Evolutionary conservation across 2,329 filamentous ascomycete species (phyloP), one percentile per base, ranked within the genome.

Genomic region (Pseudopithomyces chartarum): DNA sequence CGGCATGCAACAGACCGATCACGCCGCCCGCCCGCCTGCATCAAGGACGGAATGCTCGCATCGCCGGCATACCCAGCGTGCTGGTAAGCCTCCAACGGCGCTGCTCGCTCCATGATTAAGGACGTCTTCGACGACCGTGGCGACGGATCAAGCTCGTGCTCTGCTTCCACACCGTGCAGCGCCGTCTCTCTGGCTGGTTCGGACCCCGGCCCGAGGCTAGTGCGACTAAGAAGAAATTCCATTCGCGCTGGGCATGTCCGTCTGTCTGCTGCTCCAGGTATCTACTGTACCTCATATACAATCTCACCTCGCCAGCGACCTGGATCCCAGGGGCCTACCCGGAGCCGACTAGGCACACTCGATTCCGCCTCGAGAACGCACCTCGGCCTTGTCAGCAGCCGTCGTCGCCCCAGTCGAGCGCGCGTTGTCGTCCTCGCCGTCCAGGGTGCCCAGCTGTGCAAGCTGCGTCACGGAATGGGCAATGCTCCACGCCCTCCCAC

Each of bases 1-100:
- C 46, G 2, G 47, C 47, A 50, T 50, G 34, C 47, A 39, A 29
- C 34, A 19, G 33, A 50, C 47, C 34, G 34, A 40, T 50, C 33
- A 39, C 12, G n/a, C 19, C 19, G 26, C 3, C 26, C 8, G 46
- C 32, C 12, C 13, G 29, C 22, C 33, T 12, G 47, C 34, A 17
- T 50, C 6, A 40, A 29, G 33, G 22, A 22, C 34, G 3, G 22
- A 6, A 29, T 15, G 19, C 2, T 38, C 19, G 45, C 32, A 8
- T 13, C 10, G 36, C 23, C 36, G 45, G 45, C 11, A 10, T 17
- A 6, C 20, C 22, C 34, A 2, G 2, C 13, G 34, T 10, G 17
- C 1, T n/a, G 34, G 22, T 40, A 23, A 17, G 38, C 32, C 15
- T 38, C n/a, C 4, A 36, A 12, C 12, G 32, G 4, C 19, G 45